A percentile compares a stretch with the other conserved stretches of the same genome.
phyloP scores from a whole-genome alignment of 495 filamentous ascomycete genomes.

The Astrocystis sublimbata region DNA sequence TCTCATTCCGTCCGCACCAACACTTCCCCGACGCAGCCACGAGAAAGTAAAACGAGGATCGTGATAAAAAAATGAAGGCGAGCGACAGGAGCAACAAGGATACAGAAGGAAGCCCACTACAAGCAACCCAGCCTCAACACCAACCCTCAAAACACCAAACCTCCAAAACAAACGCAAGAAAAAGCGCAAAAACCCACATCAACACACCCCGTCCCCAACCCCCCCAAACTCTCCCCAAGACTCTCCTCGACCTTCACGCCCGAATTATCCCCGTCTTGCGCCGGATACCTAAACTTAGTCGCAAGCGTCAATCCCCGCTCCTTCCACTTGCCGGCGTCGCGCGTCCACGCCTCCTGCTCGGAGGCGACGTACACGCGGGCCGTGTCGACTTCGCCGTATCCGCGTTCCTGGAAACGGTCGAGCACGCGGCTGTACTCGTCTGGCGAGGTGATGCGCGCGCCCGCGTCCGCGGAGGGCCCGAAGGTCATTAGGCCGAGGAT shows the following conservation, averaged over 20 bases:
- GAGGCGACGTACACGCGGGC: constrained; percentile 73
- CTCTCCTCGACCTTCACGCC: constrained; percentile 60
- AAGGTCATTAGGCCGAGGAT: constrained; percentile 67
- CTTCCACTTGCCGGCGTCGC: constrained; percentile 71
- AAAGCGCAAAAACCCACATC: constrained; percentile 48
- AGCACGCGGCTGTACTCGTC: constrained; percentile 65
- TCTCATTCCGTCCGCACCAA: too few relatives aligned
- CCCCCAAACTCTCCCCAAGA: constrained; percentile 65
- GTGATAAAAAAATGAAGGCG: too few relatives aligned
- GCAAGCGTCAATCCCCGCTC: constrained; percentile 80
- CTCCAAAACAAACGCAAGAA: neutral
- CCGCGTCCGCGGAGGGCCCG: constrained; percentile 52
- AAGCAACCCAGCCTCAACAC: neutral
- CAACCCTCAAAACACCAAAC: neutral
- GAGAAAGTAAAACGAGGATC: too few relatives aligned
- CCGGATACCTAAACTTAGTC: constrained; percentile 77
- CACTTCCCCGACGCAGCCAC: too few relatives aligned
- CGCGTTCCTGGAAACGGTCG: constrained; percentile 68
- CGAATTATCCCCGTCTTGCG: constrained; percentile 58
- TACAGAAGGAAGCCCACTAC: too few relatives aligned
- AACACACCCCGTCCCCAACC: constrained; percentile 72
- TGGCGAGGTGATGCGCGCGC: constrained; percentile 69
- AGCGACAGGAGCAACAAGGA: neutral
- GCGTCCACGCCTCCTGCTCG: constrained; percentile 80
- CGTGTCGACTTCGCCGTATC: constrained; percentile 80